phyloP scores from a whole-genome alignment of 306 rosid genomes.

The Urtica urens region DNA sequence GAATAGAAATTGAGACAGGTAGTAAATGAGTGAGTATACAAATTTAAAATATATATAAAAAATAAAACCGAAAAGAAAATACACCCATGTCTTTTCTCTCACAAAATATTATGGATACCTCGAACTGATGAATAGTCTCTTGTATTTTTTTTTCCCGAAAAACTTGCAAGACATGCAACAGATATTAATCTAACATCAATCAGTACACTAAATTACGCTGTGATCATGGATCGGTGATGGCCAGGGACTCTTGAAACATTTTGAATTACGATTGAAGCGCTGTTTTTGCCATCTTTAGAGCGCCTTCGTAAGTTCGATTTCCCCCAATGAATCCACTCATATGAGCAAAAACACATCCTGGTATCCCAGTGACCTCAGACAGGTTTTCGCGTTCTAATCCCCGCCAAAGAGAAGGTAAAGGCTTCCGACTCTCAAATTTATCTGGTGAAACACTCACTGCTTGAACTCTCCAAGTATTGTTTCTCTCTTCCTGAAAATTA shows the following conservation, averaged over 20 bases:
- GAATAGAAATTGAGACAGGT: no score
- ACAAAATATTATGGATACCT: no score
- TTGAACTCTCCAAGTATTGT: slow-evolving; percentile 44
- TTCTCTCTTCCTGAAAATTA: slow-evolving; percentile 41
- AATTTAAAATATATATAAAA: no score
- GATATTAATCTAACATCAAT: no score
- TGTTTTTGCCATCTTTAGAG: slow-evolving; percentile 43
- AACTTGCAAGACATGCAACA: no score
- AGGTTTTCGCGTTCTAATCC: slow-evolving; percentile 46
- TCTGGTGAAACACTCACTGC: slow-evolving; percentile 39
- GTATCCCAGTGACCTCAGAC: slow-evolving; percentile 41
- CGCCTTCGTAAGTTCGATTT: slow-evolving; percentile 38
- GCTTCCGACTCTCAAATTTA: slow-evolving; percentile 45
- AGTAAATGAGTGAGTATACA: no score
- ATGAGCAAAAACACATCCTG: slow-evolving; percentile 46
- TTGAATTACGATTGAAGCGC: slow-evolving; percentile 27
- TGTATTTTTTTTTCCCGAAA: no score
- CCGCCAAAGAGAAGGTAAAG: slow-evolving; percentile 38
- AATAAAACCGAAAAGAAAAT: no score
- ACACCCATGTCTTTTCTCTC: no score
- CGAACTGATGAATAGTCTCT: no score
- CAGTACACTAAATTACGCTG: not conserved
- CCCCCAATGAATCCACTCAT: slow-evolving; percentile 57
- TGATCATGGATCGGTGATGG: not conserved
- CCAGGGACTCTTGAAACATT: not conserved